Evolutionary conservation across 2,329 filamentous ascomycete species (phyloP).

Genomic region (Pseudogymnoascus sp.): DNA sequence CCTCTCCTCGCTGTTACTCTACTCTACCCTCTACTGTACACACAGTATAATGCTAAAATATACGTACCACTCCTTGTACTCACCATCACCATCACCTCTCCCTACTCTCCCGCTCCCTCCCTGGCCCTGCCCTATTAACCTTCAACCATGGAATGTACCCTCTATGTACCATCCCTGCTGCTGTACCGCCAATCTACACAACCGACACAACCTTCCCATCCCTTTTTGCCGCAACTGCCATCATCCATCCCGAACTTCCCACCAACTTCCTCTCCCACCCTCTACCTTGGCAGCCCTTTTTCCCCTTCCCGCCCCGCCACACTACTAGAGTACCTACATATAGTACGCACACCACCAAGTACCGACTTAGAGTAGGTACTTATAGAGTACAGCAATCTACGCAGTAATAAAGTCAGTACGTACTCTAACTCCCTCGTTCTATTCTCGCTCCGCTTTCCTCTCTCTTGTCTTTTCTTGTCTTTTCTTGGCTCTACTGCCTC

Average conservation of each 20-base stretch:
- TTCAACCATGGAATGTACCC: neutral
- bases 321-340: too few species aligned
- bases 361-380: neutral
- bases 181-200: neutral
- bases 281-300: neutral
- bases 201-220: neutral
- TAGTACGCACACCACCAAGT: neutral
- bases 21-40: too few species aligned
- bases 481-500: too few species aligned
- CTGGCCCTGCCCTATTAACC: neutral
- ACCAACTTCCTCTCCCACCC: neutral
- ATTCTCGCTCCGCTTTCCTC: neutral
- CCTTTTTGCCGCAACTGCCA: neutral
- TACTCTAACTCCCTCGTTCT: neutral
- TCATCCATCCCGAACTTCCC: neutral
- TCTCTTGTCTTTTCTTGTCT: neutral
- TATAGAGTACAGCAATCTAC: neutral
- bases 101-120: neutral
- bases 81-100: too few species aligned
- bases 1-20: too few species aligned
- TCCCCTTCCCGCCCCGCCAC: neutral
- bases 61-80: too few species aligned
- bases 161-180: neutral
- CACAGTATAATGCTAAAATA: too few species aligned
- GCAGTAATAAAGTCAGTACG: too few species aligned